Evolutionary conservation across 2,329 filamentous ascomycete species (phyloP).

Genomic region (Rachicladosporium sp.): DNA sequence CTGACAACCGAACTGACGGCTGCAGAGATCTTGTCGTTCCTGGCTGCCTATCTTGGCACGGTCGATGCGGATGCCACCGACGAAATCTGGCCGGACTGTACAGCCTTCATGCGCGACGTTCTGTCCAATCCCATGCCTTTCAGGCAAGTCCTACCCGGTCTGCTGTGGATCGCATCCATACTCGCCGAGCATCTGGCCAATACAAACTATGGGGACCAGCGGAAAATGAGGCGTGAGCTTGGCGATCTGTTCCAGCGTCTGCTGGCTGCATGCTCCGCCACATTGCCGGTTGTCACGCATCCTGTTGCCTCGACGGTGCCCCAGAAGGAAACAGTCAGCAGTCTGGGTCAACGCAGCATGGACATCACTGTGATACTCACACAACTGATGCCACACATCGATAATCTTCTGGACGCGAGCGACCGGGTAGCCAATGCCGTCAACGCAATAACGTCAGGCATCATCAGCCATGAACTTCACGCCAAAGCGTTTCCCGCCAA

Average conservation of each 20-base stretch:
- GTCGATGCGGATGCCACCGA: slow-evolving; percentile 96
- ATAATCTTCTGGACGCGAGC: slow-evolving; percentile 70
- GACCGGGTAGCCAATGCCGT: slow-evolving; percentile 73
- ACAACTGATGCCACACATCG: slow-evolving; percentile 64
- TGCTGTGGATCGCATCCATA: slow-evolving; percentile 81
- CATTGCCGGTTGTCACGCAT: slow-evolving; percentile 7
- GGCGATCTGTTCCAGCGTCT: slow-evolving; percentile 85
- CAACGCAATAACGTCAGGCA: slow-evolving; percentile 66
- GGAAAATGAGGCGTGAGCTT: slow-evolving; percentile 79
- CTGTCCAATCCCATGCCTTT: slow-evolving; percentile 91
- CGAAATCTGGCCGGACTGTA: slow-evolving; percentile 94
- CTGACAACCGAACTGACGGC: slow-evolving; percentile 77
- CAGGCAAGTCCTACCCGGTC: slow-evolving; percentile 70
- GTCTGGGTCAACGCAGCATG: slow-evolving; percentile 6
- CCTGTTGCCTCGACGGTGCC: neutral
- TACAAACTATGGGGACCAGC: slow-evolving; percentile 90
- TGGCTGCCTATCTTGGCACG: slow-evolving; percentile 80
- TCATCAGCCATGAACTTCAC: slow-evolving; percentile 70
- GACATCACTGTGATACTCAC: slow-evolving; percentile 72
- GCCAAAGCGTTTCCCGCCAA: slow-evolving; percentile 81
- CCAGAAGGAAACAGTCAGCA: slow-evolving; percentile 1
- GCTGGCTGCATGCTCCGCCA: slow-evolving; percentile 87
- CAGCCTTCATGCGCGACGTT: slow-evolving; percentile 78
- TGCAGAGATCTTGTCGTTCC: slow-evolving; percentile 71
- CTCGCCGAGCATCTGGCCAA: slow-evolving; percentile 94